Evolutionary conservation across 139 green algal species (phyloP), one percentile per base, ranked within the genome.

Genomic region (Volvox africanus): DNA sequence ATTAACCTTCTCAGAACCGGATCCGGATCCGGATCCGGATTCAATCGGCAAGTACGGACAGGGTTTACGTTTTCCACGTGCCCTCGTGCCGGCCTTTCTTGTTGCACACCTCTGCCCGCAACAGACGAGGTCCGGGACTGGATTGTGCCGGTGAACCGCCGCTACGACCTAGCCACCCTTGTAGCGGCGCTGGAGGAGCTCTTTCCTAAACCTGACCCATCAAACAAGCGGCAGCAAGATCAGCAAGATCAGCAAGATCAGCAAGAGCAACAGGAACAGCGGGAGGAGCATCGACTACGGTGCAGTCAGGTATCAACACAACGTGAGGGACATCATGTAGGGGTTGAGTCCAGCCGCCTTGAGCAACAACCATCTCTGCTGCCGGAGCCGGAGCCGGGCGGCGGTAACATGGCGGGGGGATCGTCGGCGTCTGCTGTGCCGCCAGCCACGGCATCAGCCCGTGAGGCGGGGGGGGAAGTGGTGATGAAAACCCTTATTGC

Each of bases 101-200:
- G 44, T 55, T 55, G 44, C 44, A 5, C 44, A 55, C 65, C 65
- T 73, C 65, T 73, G 14, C 26, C 9, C 35, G 71, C 71, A n/a
- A 30, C 71, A 91, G 87, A 91, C 76, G 87, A 95, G 90, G 93
- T 95, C 3, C 90, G 98, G 0, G 94, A 96, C 94, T 97, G 94
- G 93, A 97, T 99, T 35, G 96, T 98, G 80, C 98, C 98, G 0
- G 95, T 99, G 79, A 99, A 99, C 95, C 94, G 95, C 0, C 94
- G 95, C 88, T 93, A 93, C 79, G 80, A 93, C 84, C 90, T 99
- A 28, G 87, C 88, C 17, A 81, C 84, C 22, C 90, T 95, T 16
- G 88, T 85, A 0, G 32, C 50, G 1, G 62, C 86, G 0, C 89
- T 94, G 84, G 50, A 88, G 50, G 68, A 91, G 33, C 37, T 94